Percentiles rank a stretch among this genome's conserved stretches.
Conservation (phyloP, 2,329 filamentous ascomycete genomes). For the Colletotrichum falcatum region DNA sequence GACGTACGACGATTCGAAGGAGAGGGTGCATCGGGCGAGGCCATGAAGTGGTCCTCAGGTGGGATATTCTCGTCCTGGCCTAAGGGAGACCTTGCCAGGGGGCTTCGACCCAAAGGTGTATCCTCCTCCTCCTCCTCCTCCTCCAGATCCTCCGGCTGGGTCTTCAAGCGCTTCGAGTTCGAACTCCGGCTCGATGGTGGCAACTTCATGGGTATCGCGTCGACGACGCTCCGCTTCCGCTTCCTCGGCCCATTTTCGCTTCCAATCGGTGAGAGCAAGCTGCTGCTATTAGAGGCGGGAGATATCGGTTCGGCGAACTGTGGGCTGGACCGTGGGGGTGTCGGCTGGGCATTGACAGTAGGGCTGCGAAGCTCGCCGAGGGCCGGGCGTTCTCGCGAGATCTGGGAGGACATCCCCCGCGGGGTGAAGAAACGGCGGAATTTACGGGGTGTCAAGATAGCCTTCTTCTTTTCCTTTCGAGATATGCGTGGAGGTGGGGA, state of each 20-base stretch:
- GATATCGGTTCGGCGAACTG: conserved; percentile 22
- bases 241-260: conserved; percentile 38
- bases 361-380: conserved; percentile 56
- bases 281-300: conserved; percentile 25
- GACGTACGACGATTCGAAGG: conserved; percentile 16
- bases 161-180: conserved; percentile 23
- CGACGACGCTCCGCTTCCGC: conserved; percentile 38
- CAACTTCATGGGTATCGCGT: conserved; percentile 38
- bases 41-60: conserved; percentile 16
- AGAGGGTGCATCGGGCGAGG: conserved; percentile 27
- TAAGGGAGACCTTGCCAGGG: conserved; percentile 17
- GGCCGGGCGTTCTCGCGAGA: conserved; percentile 54
- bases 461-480: conserved; percentile 60
- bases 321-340: conserved; percentile 27
- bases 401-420: conserved; percentile 54
- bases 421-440: conserved; percentile 67
- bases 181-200: conserved; percentile 22
- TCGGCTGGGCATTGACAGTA: conserved; percentile 50
- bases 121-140: conserved; percentile 31
- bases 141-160: conserved; percentile 22
- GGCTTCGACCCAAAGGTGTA: conserved; percentile 21
- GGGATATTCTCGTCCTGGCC: conserved; percentile 10
- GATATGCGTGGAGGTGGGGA: conserved; percentile 43
- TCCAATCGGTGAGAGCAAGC: conserved; percentile 26
- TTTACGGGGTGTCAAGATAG: conserved; percentile 66